phyloP scores from a whole-genome alignment of 257 asterid genomes.

The Forsythia viridissima region DNA sequence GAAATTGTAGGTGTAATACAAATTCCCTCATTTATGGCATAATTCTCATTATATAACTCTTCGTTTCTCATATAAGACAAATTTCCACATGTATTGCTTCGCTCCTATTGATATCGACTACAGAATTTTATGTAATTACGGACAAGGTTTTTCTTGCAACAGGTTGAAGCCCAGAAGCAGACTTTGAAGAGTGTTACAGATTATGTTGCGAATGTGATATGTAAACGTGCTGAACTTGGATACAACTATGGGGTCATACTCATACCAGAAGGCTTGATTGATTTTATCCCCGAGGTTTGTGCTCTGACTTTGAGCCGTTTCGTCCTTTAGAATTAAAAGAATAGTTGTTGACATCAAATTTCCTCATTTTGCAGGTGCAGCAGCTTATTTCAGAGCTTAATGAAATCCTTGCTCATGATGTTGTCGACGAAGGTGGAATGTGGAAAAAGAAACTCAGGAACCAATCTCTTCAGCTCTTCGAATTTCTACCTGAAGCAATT shows the following conservation, averaged over 20 bases:
- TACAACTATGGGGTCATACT: conserved; percentile 96
- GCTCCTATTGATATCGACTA: not conserved
- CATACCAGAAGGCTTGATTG: conserved; percentile 98
- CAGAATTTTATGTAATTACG: not conserved
- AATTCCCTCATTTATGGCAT: not conserved
- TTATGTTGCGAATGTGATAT: conserved; percentile 76
- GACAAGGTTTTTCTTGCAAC: conserved; percentile 16
- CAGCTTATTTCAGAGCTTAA: conserved; percentile 89
- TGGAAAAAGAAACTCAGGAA: conserved; percentile 86
- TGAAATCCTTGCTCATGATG: conserved; percentile 93
- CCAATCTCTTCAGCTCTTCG: conserved; percentile 76
- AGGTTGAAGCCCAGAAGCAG: conserved; percentile 91
- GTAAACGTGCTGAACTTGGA: conserved; percentile 89
- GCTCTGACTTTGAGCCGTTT: not conserved
- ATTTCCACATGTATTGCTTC: not conserved
- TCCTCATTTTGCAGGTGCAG: conserved; percentile 69
- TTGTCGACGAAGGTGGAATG: conserved; percentile 88
- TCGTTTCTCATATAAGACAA: not conserved
- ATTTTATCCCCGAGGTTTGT: conserved; percentile 94
- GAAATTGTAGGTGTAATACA: not conserved
- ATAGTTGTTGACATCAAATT: not conserved
- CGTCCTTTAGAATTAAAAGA: not conserved
- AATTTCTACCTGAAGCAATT: conserved; percentile 78
- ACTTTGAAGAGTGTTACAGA: conserved; percentile 87
- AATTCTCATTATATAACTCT: not conserved